phyloP scores from a whole-genome alignment of 805 yeast genomes.

The Saccharomyces mikatae region DNA sequence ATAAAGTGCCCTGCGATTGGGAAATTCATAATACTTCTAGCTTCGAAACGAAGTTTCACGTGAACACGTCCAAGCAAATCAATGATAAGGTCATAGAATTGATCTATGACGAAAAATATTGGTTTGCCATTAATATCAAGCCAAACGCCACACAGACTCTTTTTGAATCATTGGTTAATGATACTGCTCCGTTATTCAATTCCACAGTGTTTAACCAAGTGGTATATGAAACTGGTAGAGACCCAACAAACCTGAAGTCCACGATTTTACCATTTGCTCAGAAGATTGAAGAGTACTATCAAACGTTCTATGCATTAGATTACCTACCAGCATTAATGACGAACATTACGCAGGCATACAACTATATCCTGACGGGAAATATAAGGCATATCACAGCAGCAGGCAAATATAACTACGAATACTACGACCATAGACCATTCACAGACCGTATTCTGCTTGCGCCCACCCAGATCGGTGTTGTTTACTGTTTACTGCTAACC shows the following conservation, averaged over 20 bases:
- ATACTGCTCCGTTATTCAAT: constrained; percentile 11
- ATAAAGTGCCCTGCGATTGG: constrained; percentile 23
- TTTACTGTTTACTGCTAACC: constrained; percentile 61
- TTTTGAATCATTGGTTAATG: constrained; percentile 18
- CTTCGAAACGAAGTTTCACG: constrained; percentile 15
- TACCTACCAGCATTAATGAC: constrained; percentile 16
- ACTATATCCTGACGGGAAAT: constrained; percentile 1
- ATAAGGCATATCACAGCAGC: constrained; percentile 6
- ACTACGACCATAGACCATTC: constrained; percentile 42
- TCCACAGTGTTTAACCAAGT: constrained; percentile 29
- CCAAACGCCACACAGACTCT: constrained; percentile 37
- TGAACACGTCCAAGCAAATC: constrained; percentile 13
- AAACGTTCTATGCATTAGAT: constrained; percentile 1
- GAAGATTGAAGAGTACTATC: constrained; percentile 26
- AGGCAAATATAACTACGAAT: constrained; percentile 30
- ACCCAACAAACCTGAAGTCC: constrained; percentile 39
- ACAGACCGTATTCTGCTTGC: constrained; percentile 48
- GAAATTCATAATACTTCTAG: constrained; percentile 21
- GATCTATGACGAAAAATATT: constrained; percentile 49
- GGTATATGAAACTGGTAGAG: constrained; percentile 58
- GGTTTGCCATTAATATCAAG: constrained; percentile 53
- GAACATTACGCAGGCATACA: constrained; percentile 1
- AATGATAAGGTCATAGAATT: constrained; percentile 34
- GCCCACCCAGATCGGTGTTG: constrained; percentile 68
- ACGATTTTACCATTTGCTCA: constrained; percentile 38